Conservation (phyloP, 176 grass and related monocot species). For the Tuctoria greenei region DNA sequence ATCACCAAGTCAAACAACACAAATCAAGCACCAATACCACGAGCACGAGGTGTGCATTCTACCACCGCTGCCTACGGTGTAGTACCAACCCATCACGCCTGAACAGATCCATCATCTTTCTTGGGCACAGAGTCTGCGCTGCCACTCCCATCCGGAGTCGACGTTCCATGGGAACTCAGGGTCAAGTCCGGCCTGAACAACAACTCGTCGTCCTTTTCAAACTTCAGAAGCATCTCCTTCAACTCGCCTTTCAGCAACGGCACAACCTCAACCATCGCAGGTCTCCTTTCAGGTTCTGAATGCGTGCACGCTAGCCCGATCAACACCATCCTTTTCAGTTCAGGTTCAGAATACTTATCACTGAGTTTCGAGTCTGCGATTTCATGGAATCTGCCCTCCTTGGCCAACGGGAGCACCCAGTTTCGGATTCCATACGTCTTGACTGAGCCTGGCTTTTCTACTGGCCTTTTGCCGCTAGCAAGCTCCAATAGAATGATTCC, state of each 20-base stretch:
- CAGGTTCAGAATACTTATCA: constrained; percentile 62
- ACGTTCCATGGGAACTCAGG: constrained; percentile 41
- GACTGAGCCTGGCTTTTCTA: constrained; percentile 38
- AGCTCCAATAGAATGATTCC: constrained; percentile 74
- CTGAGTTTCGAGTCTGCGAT: constrained; percentile 69
- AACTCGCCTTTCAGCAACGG: constrained; percentile 62
- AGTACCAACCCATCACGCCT: constrained; percentile 16
- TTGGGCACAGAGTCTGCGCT: constrained; percentile 34
- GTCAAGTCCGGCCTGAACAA: constrained; percentile 52
- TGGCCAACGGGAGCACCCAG: constrained; percentile 68
- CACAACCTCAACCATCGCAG: constrained; percentile 58
- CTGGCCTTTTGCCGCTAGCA: constrained; percentile 62
- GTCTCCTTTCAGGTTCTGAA: constrained; percentile 65
- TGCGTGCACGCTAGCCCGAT: constrained; percentile 67
- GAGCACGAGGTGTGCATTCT: constrained; percentile 14
- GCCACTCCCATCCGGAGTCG: constrained; percentile 39
- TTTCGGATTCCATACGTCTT: constrained; percentile 54
- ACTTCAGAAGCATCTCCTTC: constrained; percentile 60
- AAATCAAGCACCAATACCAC: constrained; percentile 30
- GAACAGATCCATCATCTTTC: constrained; percentile 12
- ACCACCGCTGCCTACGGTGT: constrained; percentile 23
- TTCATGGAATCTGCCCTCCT: constrained; percentile 63
- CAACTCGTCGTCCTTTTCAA: constrained; percentile 58
- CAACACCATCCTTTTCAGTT: constrained; percentile 69
- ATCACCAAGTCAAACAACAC: constrained; percentile 39